Evolutionary conservation across 306 rosid species (phyloP).

Genomic region (Pterocarpus macrocarpus): DNA sequence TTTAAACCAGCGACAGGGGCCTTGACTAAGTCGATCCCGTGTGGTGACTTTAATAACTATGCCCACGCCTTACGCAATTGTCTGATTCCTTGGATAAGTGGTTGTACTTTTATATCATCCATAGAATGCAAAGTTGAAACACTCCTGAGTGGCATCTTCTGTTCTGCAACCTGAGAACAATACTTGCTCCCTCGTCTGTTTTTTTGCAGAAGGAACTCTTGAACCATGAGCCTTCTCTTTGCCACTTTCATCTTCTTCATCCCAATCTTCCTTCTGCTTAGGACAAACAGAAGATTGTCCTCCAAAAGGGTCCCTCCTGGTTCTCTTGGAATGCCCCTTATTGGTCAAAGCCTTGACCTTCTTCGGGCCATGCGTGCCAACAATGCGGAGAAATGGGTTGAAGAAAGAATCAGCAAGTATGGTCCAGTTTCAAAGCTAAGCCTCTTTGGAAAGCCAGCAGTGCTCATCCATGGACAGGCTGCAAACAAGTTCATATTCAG

Average conservation of each 20-base stretch:
- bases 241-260: conserved; percentile 53
- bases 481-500: conserved; percentile 75
- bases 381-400: conserved; percentile 72
- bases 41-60: too few relatives aligned
- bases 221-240: conserved; percentile 52
- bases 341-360: conserved; percentile 72
- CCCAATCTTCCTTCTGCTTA: conserved; percentile 56
- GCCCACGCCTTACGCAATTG: too few relatives aligned
- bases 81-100: too few relatives aligned
- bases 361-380: conserved; percentile 69
- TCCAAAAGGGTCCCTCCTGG: conserved; percentile 73
- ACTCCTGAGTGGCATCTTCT: too few relatives aligned
- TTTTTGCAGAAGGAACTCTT: too few relatives aligned
- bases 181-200: too few relatives aligned
- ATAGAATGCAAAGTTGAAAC: too few relatives aligned
- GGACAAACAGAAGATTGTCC: conserved; percentile 48
- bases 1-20: too few relatives aligned
- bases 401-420: conserved; percentile 59
- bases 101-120: too few relatives aligned
- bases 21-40: too few relatives aligned
- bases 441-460: conserved; percentile 78
- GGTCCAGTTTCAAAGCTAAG: conserved; percentile 78
- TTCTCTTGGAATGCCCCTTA: conserved; percentile 71
- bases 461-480: conserved; percentile 71
- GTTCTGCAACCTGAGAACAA: too few relatives aligned